Evolutionary conservation across 192 early-diverging fungal genomes (phyloP), one percentile per base, ranked within the genome.

Genomic region (Entophlyctis luteolus): DNA sequence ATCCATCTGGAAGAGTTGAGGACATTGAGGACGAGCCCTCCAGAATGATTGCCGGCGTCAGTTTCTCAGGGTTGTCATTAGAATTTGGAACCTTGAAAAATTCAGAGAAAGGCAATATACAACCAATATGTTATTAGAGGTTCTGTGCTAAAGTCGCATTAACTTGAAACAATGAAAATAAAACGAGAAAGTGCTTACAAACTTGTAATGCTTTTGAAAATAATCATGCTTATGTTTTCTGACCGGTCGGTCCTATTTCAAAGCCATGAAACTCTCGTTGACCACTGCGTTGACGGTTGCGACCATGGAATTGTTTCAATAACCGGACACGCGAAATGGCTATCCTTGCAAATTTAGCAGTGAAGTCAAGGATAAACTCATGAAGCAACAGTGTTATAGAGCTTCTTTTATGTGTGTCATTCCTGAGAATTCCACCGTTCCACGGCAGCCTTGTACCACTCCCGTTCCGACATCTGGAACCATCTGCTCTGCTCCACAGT

Each of bases 401-500:
- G n/a, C n/a, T n/a, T n/a, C n/a, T n/a, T n/a, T n/a, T n/a, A n/a
- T n/a, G n/a, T n/a, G n/a, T n/a, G n/a, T 42, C 39, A 56, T 63
- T 50, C 62, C 62, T 50, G 25, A 20, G 28, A 6, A 2, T 31
- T 50, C 62, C 62, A 63, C 20, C 48, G 48, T n/a, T 48, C 62
- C 29, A 49, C 33, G 8, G 56, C 67, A 29, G 20, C 22, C 16
- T 59, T 47, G 14, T 45, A 46, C 67, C 67, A 69, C 56, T 69
- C 67, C 33, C 45, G 18, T 35, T 69, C 67, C n/a, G 38, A 31
- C 5, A 59, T 47, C 23, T 69, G 67, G 36, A 69, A 69, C 67
- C 67, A 48, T 27, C 59, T 69, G 31, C 62, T 65, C n/a, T 37
- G 25, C 27, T 29, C 48, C 6, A 46, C 38, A 8, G 35, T 56